Percentiles rank a stretch among this genome's conserved stretches.
phyloP scores from a whole-genome alignment of 78 protist species.

The Cyanophora paradoxa region DNA sequence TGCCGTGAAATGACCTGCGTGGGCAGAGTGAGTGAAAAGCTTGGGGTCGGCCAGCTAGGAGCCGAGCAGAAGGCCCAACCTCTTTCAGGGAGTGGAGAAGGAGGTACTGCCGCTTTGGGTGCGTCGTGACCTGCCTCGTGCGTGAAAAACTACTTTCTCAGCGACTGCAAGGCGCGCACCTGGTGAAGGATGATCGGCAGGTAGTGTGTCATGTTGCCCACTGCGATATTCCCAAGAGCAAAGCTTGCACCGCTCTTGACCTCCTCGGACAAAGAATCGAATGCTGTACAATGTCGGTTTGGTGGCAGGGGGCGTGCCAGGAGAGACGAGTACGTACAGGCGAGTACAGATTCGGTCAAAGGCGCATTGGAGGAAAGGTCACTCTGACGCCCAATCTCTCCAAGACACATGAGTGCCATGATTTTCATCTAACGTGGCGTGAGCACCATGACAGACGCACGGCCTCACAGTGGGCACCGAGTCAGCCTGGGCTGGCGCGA shows the following conservation, averaged over 20 bases:
- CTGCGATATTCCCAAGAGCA: constrained; percentile 59
- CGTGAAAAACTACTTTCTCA: no score
- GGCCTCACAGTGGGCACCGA: no score
- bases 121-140: no score
- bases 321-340: constrained; percentile 2
- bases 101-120: constrained; percentile 72
- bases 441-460: no score
- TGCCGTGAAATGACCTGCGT: not conserved
- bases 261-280: constrained; percentile 65
- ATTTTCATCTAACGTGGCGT: no score
- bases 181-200: constrained; percentile 60
- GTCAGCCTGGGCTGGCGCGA: no score
- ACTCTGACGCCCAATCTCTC: constrained; percentile 74
- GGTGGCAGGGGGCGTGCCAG: constrained; percentile 23
- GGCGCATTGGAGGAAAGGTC: constrained; percentile 50
- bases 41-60: not conserved
- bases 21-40: no score
- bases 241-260: constrained; percentile 68
- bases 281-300: no score
- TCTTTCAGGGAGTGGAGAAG: constrained; percentile 78
- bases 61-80: constrained; percentile 35
- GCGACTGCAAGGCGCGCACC: not conserved
- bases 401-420: constrained; percentile 64
- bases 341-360: no score
- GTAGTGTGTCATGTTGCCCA: constrained; percentile 39